phyloP scores from a whole-genome alignment of 345 rosid genomes.

The Sisymbrium irio region DNA sequence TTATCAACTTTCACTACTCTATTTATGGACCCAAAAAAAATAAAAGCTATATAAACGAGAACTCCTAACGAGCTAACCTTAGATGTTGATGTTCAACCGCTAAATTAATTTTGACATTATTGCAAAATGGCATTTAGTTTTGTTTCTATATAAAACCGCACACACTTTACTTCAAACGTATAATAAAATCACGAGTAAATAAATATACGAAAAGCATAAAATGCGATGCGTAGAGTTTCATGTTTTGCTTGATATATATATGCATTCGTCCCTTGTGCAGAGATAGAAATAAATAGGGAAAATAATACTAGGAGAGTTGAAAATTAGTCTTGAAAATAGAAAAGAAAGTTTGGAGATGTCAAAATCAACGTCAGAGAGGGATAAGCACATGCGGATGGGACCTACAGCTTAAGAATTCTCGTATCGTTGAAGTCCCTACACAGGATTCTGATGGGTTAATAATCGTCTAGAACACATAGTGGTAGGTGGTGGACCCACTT shows the following conservation, averaged over 20 bases:
- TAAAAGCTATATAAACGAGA: background rate
- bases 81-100: constrained; percentile 31
- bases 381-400: constrained; percentile 34
- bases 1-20: background rate
- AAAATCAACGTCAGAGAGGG: constrained; percentile 28
- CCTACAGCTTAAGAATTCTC: constrained; percentile 30
- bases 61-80: constrained; percentile 15
- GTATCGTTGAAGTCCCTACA: constrained; percentile 23
- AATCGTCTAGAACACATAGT: constrained; percentile 27
- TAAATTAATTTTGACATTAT: background rate
- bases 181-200: background rate
- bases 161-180: background rate
- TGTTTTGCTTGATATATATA: constrained; percentile 8
- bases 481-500: constrained; percentile 18
- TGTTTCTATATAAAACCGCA: constrained; percentile 1
- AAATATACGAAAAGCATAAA: background rate
- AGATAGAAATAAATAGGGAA: background rate
- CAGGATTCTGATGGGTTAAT: constrained; percentile 8
- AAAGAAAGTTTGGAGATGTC: constrained; percentile 20
- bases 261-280: background rate
- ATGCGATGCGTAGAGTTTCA: background rate
- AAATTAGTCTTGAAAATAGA: background rate
- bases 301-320: background rate
- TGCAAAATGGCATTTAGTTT: constrained; percentile 21
- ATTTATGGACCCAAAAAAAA: background rate